Evolutionary conservation across 805 yeast species (phyloP), one percentile per base, ranked within the genome.

Genomic region (Candida manassasensis): DNA sequence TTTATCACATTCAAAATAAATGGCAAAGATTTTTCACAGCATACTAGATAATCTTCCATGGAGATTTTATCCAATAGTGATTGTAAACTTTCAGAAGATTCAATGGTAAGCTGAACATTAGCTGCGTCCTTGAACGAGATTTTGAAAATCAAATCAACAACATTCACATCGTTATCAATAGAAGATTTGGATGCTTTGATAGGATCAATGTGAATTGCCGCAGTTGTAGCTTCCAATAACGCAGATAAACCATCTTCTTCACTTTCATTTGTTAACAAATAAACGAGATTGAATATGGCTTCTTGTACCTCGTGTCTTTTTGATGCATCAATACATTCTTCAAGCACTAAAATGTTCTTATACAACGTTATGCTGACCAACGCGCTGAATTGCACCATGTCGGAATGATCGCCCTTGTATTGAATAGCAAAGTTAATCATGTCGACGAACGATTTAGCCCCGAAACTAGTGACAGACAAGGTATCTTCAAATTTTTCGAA

Each of bases 201-300:
- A 7, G 53, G 54, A 37, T 58, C 55, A 13, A 64, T 49, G 32
- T 68, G 65, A 26, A 84, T 71, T 1, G 79, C 73, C 3, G 71
- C 67, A 1, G 79, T 67, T n/a, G 84, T 56, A 0, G 83, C 73
- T 52, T 88, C 96, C 9, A 84, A 69, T 27, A 89, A 57, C 31
- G 83, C 68, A 1, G 88, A 75, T 22, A 84, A 77, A 0, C 95
- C 74, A 48, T 89, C 97, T 30, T 86, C 96, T 29, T 79, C 84
- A 0, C 93, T 74, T 1, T 76, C 81, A 1, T 69, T 73, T 3
- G 72, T 50, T 7, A 90, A 55, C 2, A 69, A 53, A 3, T 54
- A 49, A 8, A 79, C 67, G 0, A 75, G 42, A 1, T 49, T 44
- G 43, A 67, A 52, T n/a, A 65, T 49, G 7, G 57, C 53, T 1